Percentiles rank a stretch among this genome's conserved stretches.
Evolutionary conservation across 1,284 basidiomycete species (phyloP).

Genomic region (Microbotryum violaceum): DNA sequence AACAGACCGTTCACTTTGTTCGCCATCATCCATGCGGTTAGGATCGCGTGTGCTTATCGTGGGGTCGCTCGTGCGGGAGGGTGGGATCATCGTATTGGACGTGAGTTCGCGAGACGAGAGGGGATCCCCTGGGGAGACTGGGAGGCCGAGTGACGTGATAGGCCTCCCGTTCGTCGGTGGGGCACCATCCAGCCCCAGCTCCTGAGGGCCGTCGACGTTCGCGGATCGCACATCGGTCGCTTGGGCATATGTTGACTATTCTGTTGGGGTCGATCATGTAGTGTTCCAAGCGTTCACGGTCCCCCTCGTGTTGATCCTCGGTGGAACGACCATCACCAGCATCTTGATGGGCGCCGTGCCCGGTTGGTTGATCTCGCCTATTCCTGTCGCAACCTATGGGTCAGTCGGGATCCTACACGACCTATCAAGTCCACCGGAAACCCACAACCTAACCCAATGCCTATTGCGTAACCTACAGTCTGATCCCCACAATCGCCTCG

Average conservation of each 20-base stretch:
- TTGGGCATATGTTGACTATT: background rate
- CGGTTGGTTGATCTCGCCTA: conserved; percentile 29
- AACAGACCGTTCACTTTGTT: conserved; percentile 29
- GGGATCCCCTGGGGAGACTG: background rate
- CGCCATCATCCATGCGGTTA: conserved; percentile 22
- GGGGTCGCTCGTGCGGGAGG: conserved; percentile 23
- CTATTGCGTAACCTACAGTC: background rate
- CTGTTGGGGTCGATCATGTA: background rate
- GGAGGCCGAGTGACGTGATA: background rate
- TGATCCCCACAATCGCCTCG: conserved; percentile 26
- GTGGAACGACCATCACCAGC: conserved; percentile 25
- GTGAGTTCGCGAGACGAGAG: conserved; percentile 7
- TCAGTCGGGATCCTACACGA: background rate
- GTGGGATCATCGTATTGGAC: conserved; percentile 22
- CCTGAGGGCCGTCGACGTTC: too few relatives aligned
- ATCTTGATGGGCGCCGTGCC: conserved; percentile 25
- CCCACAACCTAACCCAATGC: background rate
- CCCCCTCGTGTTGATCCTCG: conserved; percentile 29
- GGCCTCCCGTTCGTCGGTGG: background rate
- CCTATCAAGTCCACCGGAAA: too few relatives aligned
- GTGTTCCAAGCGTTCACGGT: conserved; percentile 29
- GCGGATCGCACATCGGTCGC: background rate
- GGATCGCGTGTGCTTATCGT: conserved; percentile 28
- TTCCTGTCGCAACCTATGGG: conserved; percentile 30
- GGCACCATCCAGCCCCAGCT: background rate